Evolutionary conservation across 306 rosid genomes (phyloP), one percentile per base, ranked within the genome.

Genomic region (Ziziphus jujuba): DNA sequence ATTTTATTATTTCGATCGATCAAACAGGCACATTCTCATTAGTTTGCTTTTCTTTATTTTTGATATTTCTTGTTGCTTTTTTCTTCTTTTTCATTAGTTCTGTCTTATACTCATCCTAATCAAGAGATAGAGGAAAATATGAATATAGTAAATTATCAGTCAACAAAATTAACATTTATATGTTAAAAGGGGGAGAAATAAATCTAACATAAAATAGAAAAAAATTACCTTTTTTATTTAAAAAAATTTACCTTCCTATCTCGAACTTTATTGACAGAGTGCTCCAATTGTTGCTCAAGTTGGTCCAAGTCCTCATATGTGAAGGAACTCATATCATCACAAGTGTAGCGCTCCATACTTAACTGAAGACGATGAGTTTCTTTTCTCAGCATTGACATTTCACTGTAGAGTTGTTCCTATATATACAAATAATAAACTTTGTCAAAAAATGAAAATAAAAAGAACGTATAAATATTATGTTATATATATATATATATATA

Each of bases 331-430:
- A 50, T 50, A 20, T 50, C 55, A 16, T 50, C 55, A 50, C 55
- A 50, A 2, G 55, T 16, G 22, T 50, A 50, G 2, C 55, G 22
- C 11, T 50, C 22, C 21, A 50, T 50, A 20, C 55, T 50, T 10
- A 50, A 20, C 55, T 50, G 55, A 50, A 50, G 55, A 50, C 22
- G 55, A 50, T 50, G 55, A 50, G 55, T 50, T 50, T 50, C 55
- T 17, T 50, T 50, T 50, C 22, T 50, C 55, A 50, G 24, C 20
- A 50, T 19, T 50, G 55, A 7, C 55, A 50, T 50, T 50, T 50
- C 55, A n/a, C n/a, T 50, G 20, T 50, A 50, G 4, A 50, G 17
- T 50, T 50, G 22, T 50, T 50, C 55, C 55, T 50, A 49, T 49
- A 49, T 49, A 49, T 16, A 49, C 14, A 16, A 16, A 0, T 6